Percentiles rank a stretch among this genome's conserved stretches.
These are phyloP conservation scores for Mikania micrantha DNA, from an alignment of 129 eudicot species.

Conservation along the genomic window DNA sequence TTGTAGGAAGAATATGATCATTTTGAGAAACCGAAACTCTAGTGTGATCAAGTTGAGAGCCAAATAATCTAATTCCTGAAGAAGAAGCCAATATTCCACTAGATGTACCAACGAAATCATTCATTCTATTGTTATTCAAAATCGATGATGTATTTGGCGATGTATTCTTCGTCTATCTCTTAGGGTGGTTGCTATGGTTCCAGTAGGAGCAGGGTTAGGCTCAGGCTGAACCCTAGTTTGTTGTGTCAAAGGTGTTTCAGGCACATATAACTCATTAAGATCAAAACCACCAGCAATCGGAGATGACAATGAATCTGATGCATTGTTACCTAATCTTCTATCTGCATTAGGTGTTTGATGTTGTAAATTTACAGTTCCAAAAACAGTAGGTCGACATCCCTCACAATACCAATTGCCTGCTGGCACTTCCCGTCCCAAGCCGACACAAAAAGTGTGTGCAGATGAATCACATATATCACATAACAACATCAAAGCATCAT, in stretches of 20 bases:
- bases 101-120: conserved; percentile 25
- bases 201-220: conserved; percentile 41
- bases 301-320: conserved; percentile 41
- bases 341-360: conserved; percentile 37
- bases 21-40: conserved; percentile 35
- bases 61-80: conserved; percentile 51
- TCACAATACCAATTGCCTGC: conserved; percentile 98
- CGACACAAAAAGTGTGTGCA: conserved; percentile 96
- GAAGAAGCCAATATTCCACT: conserved; percentile 26
- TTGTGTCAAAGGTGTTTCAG: conserved; percentile 68
- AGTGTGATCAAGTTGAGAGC: conserved; percentile 51
- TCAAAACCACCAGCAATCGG: conserved; percentile 61
- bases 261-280: conserved; percentile 70
- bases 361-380: conserved; percentile 43
- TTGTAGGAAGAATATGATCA: conserved; percentile 11
- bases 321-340: conserved; percentile 39
- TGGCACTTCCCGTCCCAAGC: conserved; percentile 92
- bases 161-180: conserved; percentile 64
- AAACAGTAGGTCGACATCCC: conserved; percentile 78
- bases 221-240: conserved; percentile 30
- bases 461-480: conserved; percentile 98
- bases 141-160: conserved; percentile 40
- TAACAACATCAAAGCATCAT: conserved; percentile 86
- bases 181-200: conserved; percentile 53
- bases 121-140: conserved; percentile 39